Base-by-base conservation (phyloP, 2,329 filamentous ascomycete species). In the Salinomyces thailandicus region DNA sequence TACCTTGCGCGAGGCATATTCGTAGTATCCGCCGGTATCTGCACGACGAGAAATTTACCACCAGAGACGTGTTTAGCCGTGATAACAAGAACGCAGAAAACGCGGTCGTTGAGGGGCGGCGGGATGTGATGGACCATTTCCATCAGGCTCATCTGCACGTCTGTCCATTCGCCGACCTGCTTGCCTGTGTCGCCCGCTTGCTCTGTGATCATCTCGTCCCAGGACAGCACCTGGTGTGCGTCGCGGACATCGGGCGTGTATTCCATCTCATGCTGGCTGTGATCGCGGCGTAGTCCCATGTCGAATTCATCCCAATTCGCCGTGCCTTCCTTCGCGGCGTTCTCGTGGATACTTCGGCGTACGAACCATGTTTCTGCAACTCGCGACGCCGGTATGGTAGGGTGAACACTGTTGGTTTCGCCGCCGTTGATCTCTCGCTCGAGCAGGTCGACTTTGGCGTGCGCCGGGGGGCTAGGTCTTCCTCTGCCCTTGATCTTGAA, bases 51-150 rank as follows among this genome's bases (percentile, higher is more conserved):
- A 39, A 61, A 60, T 16, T 46, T 46, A 11, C 47, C 20, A 15
- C 7, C 20, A 8, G 22, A 26, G 11, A 33, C 36, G 8, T 22
- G 36, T 36, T 42, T 51, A 11, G 66, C 62, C 8, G 75, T 74
- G 37, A 81, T 61, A 52, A 83, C 73, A 33, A 85, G 55, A 2
- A 79, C 74, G 12, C 77, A 69, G 47, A 85, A 86, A 2, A 73
- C 70, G 33, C 81, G 74, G 44, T 77, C 71, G 39, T 68, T 67
- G 5, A 85, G 62, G n/a, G 74, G 66, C 3, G 66, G 61, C 0
- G 71, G 71, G 20, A 85, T 66, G 31, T 66, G 64, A 55, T 85
- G 81, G 37, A 70, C 69, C 67, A 81, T 81, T 61, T 84, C 77
- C 43, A 72, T 69, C 15, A 81, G 61, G 18, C 52, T 51, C 53